Evolutionary conservation across 2,329 filamentous ascomycete species (phyloP).

Genomic region (Claviceps sp.): DNA sequence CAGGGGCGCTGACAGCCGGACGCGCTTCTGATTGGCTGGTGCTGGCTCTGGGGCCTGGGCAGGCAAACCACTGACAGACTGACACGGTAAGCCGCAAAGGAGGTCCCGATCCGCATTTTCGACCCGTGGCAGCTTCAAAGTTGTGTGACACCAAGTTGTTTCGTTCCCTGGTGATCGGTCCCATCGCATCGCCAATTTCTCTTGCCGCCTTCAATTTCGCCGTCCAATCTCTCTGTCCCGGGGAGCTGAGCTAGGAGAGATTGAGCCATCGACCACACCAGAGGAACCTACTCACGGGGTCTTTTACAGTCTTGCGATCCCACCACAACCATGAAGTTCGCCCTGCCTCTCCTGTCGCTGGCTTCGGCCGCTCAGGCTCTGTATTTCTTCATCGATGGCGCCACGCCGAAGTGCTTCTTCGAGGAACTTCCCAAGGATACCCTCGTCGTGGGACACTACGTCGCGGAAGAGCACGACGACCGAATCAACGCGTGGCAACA

Average conservation of each 20-base stretch:
- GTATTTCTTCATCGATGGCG: conserved; percentile 90
- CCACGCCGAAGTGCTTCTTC: conserved; percentile 85
- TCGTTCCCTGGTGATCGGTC: neutral
- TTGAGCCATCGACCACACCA: neutral
- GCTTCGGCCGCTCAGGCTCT: conserved; percentile 60
- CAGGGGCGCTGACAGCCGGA: neutral
- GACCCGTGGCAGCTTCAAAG: conserved; percentile 40
- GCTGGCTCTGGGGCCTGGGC: too few relatives aligned
- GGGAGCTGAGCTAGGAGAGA: neutral
- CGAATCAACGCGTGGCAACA: conserved; percentile 52
- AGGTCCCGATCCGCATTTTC: conserved; percentile 7
- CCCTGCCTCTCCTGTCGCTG: conserved; percentile 55
- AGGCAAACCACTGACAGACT: neutral
- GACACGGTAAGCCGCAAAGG: neutral
- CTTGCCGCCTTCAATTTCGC: neutral
- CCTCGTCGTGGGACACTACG: conserved; percentile 85
- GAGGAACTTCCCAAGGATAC: conserved; percentile 97
- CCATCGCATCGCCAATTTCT: neutral
- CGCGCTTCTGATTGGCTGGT: neutral
- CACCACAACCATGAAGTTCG: conserved; percentile 34
- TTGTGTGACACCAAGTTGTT: neutral
- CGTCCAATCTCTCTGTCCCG: too few relatives aligned
- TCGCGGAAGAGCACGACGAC: conserved; percentile 71
- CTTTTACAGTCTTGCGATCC: neutral
- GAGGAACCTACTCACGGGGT: neutral